phyloP scores from a whole-genome alignment of 768 basidiomycete genomes.

The Naganishia kalamii region DNA sequence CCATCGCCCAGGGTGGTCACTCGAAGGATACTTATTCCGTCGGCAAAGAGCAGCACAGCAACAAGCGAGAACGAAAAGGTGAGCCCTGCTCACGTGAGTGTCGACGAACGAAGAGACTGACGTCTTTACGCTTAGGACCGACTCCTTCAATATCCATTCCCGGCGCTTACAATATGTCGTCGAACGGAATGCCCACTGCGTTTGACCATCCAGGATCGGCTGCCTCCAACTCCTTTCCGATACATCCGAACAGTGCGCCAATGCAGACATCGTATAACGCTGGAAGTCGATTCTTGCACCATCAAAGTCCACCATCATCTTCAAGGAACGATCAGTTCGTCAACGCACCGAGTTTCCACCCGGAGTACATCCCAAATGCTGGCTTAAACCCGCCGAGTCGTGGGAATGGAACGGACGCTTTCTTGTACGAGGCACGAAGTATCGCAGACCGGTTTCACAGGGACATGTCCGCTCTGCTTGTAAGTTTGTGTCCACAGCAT shows the following conservation, averaged over 20 bases:
- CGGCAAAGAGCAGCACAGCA: background rate
- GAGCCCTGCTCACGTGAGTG: background rate
- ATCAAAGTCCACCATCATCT: slow-evolving; percentile 10
- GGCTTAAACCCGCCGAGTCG: background rate
- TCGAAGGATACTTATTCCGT: background rate
- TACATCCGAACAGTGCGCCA: background rate
- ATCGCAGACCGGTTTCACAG: slow-evolving; percentile 7
- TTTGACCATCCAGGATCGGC: background rate
- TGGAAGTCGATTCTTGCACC: slow-evolving; percentile 1
- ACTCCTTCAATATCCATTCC: slow-evolving; percentile 11
- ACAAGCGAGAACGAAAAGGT: slow-evolving; percentile 11
- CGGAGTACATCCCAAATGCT: background rate
- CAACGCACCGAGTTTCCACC: background rate
- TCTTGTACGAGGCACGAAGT: background rate
- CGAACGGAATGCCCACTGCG: background rate
- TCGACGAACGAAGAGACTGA: background rate
- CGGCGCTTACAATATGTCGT: background rate
- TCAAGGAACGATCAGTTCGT: slow-evolving; percentile 3
- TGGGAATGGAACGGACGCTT: background rate
- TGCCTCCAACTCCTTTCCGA: background rate
- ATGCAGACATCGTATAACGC: background rate
- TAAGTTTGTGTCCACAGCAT: no score
- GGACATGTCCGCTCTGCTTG: slow-evolving; percentile 10
- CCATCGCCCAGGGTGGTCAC: background rate
- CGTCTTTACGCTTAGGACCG: background rate